Evolutionary conservation across 176 grass and related monocot genomes (phyloP), one percentile per base, ranked within the genome.

Genomic region (Oryza meyeriana): DNA sequence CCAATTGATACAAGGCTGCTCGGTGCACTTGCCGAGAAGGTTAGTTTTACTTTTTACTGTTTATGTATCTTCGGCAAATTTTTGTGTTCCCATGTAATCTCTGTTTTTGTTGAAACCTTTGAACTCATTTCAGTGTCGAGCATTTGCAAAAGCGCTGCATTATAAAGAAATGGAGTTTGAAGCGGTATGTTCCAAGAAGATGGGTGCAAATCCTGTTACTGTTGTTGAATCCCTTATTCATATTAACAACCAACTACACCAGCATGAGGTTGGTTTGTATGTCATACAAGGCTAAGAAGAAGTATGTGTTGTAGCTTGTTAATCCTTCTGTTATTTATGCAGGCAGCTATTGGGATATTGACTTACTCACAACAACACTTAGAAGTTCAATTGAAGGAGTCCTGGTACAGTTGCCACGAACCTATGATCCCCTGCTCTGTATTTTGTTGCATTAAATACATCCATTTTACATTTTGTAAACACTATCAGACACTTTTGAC

Each of bases 101-200:
- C 42, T 80, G 26, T 62, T 78, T 33, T 69, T 79, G n/a, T 69
- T 65, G 4, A 64, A 77, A 39, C 26, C 67, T 86, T 20, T 28
- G 34, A 85, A 76, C 20, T 69, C 76, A 25, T 41, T 59, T 71
- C 79, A 98, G 95, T 98, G 95, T 70, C 95, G 92, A 86, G 92
- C 95, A 65, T 98, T 91, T 85, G 92, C 95, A 45, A 98, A 98
- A 88, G 95, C 95, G 47, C 92, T 98, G 26, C 95, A 98, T 74
- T 98, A 98, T 79, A 98, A 98, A 86, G 95, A 98, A 95, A 98
- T 98, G 92, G 92, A 98, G 79, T 98, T 98, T 85, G 92, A 95
- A 85, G 95, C 95, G 63, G 88, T 92, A 74, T 92, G 90, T 78
- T 93, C 88, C 24, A 98, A 98, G 79, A 95, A 98, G 79, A 98